Evolutionary conservation across 371 early-diverging fungal species (phyloP).

Genomic region (Mucor sp.): DNA sequence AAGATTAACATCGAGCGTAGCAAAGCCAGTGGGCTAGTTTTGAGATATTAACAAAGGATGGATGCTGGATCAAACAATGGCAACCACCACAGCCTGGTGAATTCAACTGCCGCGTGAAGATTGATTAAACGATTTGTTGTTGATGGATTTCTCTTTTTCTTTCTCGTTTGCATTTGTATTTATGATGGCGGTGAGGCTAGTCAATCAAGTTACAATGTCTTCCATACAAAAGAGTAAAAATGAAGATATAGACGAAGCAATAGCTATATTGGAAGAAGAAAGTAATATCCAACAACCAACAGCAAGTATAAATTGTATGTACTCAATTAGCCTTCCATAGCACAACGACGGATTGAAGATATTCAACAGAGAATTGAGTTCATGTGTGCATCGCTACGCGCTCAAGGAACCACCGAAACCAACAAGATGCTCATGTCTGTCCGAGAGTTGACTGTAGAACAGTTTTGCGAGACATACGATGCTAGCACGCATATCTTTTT

Average conservation of each 20-base stretch:
- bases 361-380: slow-evolving; percentile 32
- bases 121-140: neutral
- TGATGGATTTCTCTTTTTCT: neutral
- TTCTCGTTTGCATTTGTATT: neutral
- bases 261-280: slow-evolving; percentile 9
- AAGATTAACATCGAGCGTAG: too few species aligned
- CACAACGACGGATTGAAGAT: slow-evolving; percentile 28
- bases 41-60: neutral
- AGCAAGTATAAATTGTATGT: neutral
- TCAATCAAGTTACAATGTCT: neutral
- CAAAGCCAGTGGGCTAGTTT: too few species aligned
- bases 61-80: neutral
- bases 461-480: slow-evolving; percentile 33
- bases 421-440: slow-evolving; percentile 25
- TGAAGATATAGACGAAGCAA: slow-evolving; percentile 7
- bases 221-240: neutral
- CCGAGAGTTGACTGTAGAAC: slow-evolving; percentile 29
- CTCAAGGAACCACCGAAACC: slow-evolving; percentile 30
- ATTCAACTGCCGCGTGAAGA: neutral
- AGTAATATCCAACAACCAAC: neutral
- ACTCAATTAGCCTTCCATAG: slow-evolving; percentile 2
- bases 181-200: neutral
- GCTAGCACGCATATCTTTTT: slow-evolving; percentile 20
- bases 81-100: neutral
- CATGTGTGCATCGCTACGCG: slow-evolving; percentile 28